Evolutionary conservation across 352 stramenopile genomes (phyloP).

Genomic region (Globisporangium nunn): DNA sequence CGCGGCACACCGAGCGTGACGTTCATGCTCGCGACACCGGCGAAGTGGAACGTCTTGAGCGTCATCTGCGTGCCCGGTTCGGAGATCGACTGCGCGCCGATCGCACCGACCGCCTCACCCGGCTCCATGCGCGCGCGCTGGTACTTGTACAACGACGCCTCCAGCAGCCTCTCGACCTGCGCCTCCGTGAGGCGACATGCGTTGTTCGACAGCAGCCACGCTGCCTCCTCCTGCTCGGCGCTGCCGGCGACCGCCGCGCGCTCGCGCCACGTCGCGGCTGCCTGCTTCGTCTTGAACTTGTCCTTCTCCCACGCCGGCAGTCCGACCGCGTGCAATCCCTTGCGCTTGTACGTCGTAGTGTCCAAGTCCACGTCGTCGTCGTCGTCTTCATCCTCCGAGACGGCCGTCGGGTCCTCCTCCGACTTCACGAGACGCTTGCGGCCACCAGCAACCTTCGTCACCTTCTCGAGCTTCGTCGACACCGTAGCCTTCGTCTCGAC

Average conservation of each 20-base stretch:
- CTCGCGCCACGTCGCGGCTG: constrained; percentile 46
- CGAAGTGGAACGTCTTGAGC: constrained; percentile 99
- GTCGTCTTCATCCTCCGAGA: constrained; percentile 23
- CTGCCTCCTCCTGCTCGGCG: constrained; percentile 60
- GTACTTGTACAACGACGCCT: constrained; percentile 80
- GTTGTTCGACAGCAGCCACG: constrained; percentile 85
- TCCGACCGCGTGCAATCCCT: constrained; percentile 57
- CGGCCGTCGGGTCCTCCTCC: constrained; percentile 13
- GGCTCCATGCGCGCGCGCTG: constrained; percentile 88
- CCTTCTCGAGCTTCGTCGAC: constrained; percentile 56
- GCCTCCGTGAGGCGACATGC: constrained; percentile 85
- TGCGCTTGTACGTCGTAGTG: constrained; percentile 52
- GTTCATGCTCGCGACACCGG: constrained; percentile 99
- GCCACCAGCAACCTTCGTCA: constrained; percentile 26
- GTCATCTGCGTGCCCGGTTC: constrained; percentile 96
- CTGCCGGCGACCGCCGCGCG: constrained; percentile 41
- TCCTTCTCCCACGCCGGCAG: constrained; percentile 44
- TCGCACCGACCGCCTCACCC: constrained; percentile 95
- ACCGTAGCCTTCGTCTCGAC: constrained; percentile 54
- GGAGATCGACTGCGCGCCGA: constrained; percentile 96
- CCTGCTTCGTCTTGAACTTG: constrained; percentile 47
- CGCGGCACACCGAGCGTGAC: constrained; percentile 99
- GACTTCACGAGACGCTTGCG: constrained; percentile 50
- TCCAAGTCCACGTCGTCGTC: constrained; percentile 43
- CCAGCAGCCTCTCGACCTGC: constrained; percentile 75